Evolutionary conservation across 83 land plant species (phyloP).

Genomic region (Picea abies): DNA sequence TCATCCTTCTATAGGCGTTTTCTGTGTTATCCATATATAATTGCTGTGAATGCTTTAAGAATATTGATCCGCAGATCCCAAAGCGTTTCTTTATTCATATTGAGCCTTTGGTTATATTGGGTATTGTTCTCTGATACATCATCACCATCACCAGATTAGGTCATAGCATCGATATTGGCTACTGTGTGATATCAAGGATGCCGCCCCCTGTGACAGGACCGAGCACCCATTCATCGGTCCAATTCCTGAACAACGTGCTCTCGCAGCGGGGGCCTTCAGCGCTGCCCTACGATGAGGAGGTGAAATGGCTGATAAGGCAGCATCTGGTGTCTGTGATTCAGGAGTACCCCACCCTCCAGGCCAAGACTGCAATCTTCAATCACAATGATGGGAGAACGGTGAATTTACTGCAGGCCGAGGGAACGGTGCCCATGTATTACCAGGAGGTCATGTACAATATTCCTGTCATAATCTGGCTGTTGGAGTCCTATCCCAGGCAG

Average conservation of each 20-base stretch:
- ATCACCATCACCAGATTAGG: too few relatives aligned
- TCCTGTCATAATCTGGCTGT: conserved; percentile 93
- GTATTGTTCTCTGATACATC: too few relatives aligned
- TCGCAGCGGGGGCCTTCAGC: conserved; percentile 89
- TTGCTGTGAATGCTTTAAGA: too few relatives aligned
- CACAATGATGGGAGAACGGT: conserved; percentile 91
- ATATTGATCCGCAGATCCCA: too few relatives aligned
- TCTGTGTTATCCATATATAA: too few relatives aligned
- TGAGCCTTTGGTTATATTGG: too few relatives aligned
- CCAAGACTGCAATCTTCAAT: conserved; percentile 73
- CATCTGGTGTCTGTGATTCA: conserved; percentile 73
- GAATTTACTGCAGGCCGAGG: conserved; percentile 85
- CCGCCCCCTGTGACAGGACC: conserved; percentile 9
- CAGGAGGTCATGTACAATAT: conserved; percentile 84
- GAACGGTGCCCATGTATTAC: conserved; percentile 87
- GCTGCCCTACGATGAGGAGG: conserved; percentile 91
- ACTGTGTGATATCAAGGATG: not conserved
- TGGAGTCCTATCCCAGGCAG: conserved; percentile 80
- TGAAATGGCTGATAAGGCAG: conserved; percentile 88
- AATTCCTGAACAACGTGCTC: conserved; percentile 84
- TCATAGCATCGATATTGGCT: too few relatives aligned
- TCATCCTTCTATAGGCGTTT: too few relatives aligned
- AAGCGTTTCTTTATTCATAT: too few relatives aligned
- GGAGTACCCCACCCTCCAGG: conserved; percentile 79
- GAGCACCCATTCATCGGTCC: conserved; percentile 41